Evolutionary conservation across 768 basidiomycete species (phyloP), one percentile per base, ranked within the genome.

Genomic region (Chlorophyllum brunneum): DNA sequence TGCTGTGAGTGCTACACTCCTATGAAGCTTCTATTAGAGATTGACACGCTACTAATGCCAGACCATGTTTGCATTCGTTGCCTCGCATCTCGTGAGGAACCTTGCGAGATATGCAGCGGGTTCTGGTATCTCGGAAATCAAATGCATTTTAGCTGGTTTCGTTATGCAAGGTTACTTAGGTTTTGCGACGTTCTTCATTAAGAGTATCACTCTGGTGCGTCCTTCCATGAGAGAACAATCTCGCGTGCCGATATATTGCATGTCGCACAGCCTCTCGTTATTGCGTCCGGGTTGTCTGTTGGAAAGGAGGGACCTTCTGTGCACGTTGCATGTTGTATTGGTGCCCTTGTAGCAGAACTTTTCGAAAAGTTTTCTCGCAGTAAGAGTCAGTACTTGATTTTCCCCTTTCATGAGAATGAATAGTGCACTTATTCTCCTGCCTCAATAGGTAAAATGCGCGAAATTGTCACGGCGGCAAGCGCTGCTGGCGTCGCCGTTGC

Each of bases 241-340:
- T n/a, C 16, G n/a, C 18, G 13, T 5, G 27, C 7, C 29, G 11
- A 1, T 8, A 10, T 31, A 27, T 16, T 20, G n/a, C 16, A 40
- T 45, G 7, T 43, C 18, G 10, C 30, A 24, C 58, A 99, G 95
- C 97, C 97, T 23, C 74, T 99, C 27, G 90, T 95, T 33, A 98
- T 99, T 59, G 95, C 94, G 5, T 98, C 95, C 22, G 97, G 97
- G 1, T 71, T 98, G 44, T 95, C 94, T 4, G 93, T 98, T 18
- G 97, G 97, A 5, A 99, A 98, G 68, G 97, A 99, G 70, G 97
- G 97, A 0, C 97, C 97, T 0, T 95, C 93, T 1, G 97, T 99
- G 0, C 97, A 99, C 64, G 89, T 98, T 40, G 97, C 97, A 3
- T 95, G 92, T 63, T 91, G 93, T 62, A 83, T 97, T 55, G 97